Percentiles rank a stretch among this genome's conserved stretches.
phyloP scores from a whole-genome alignment of 306 rosid genomes.

The Trifolium dubium region DNA sequence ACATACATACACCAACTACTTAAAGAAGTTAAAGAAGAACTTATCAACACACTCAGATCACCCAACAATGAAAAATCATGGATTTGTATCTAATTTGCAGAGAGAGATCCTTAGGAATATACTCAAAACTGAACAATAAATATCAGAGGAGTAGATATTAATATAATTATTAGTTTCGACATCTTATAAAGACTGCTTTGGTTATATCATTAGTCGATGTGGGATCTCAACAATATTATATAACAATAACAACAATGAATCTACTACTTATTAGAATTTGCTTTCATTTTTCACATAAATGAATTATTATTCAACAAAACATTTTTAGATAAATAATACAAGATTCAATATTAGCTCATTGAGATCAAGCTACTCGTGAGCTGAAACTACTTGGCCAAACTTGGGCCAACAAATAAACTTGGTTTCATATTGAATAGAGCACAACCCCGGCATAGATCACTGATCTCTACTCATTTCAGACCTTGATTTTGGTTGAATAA shows the following conservation, averaged over 20 bases:
- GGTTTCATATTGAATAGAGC: slow-evolving; percentile 4
- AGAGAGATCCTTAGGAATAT: not conserved
- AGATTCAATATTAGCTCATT: not conserved
- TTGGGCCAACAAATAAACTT: slow-evolving; percentile 7
- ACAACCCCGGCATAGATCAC: slow-evolving; percentile 11
- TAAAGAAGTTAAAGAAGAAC: slow-evolving; percentile 31
- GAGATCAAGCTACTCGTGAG: slow-evolving; percentile 4
- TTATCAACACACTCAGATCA: not conserved
- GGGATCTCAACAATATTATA: not conserved
- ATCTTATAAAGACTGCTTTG: not conserved
- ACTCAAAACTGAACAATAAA: not conserved
- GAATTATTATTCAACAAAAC: not conserved
- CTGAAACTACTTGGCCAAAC: not conserved
- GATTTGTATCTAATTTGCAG: not conserved
- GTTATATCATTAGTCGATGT: not conserved
- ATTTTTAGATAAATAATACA: not conserved
- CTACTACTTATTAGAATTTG: not conserved
- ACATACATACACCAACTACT: slow-evolving; percentile 14
- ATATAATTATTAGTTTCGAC: not conserved
- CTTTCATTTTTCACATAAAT: not conserved
- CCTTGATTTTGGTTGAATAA: not conserved
- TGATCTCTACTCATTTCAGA: not conserved
- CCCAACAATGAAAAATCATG: slow-evolving; percentile 7
- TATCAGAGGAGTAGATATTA: not conserved
- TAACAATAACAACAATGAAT: not conserved